These are phyloP conservation scores for Saccharomycopsis sp. DNA, from an alignment of 805 yeast genomes.

Conservation along the genomic window DNA sequence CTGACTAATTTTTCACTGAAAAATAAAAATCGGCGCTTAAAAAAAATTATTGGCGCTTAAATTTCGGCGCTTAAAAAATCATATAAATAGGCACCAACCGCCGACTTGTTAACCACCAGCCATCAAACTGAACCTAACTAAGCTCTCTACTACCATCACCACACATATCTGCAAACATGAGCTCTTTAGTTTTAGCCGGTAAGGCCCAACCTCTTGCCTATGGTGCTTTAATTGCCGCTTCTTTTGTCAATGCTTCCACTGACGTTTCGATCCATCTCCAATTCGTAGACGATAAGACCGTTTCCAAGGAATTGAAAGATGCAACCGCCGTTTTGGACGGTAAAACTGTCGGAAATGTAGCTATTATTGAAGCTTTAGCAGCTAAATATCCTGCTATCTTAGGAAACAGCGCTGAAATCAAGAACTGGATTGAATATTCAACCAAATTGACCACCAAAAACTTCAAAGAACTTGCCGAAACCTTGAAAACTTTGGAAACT, in stretches of 20 bases:
- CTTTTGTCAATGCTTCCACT: constrained; percentile 52
- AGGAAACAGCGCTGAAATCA: constrained; percentile 32
- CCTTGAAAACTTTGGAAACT: constrained; percentile 73
- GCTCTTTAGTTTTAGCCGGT: constrained; percentile 61
- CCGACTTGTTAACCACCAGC: too few relatives aligned
- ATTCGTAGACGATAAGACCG: constrained; percentile 66
- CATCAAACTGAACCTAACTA: too few relatives aligned
- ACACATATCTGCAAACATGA: constrained; percentile 2
- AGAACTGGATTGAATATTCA: constrained; percentile 64
- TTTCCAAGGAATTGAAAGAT: constrained; percentile 36
- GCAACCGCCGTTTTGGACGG: constrained; percentile 40
- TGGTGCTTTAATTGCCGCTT: constrained; percentile 70
- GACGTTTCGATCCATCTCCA: constrained; percentile 51
- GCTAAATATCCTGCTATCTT: constrained; percentile 44
- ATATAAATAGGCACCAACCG: too few relatives aligned
- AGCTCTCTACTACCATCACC: too few relatives aligned
- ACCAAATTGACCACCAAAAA: constrained; percentile 68
- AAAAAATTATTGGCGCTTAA: too few relatives aligned
- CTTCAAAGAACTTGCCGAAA: constrained; percentile 75
- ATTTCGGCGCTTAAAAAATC: too few relatives aligned
- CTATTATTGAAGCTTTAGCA: constrained; percentile 44
- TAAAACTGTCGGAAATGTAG: constrained; percentile 35
- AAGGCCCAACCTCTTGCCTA: constrained; percentile 83
- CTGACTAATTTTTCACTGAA: too few relatives aligned
- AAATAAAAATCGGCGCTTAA: too few relatives aligned